phyloP scores from a whole-genome alignment of 257 asterid species.

The Fraxinus cuspidata region DNA sequence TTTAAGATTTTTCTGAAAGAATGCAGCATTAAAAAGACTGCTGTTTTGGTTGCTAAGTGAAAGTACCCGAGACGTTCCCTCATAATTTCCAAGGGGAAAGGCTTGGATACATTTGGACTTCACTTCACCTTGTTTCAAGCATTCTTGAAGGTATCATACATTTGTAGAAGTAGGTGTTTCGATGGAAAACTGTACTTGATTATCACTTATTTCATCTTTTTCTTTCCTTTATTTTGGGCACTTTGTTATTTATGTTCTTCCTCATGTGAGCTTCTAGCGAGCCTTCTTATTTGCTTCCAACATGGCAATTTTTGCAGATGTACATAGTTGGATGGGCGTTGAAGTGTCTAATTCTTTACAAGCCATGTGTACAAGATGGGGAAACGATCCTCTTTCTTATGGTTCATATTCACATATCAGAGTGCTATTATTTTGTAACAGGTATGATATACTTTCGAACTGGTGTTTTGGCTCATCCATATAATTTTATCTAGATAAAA shows the following conservation, averaged over 20 bases:
- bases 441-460: not conserved
- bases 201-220: not conserved
- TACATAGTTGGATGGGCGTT: not conserved
- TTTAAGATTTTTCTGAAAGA: not conserved
- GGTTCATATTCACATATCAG: not conserved
- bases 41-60: not conserved
- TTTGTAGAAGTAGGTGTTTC: not conserved
- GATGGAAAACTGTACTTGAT: too few relatives aligned
- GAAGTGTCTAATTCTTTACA: too few relatives aligned
- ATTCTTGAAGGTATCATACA: not conserved
- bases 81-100: not conserved
- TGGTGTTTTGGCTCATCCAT: not conserved
- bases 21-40: not conserved
- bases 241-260: not conserved
- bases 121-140: not conserved
- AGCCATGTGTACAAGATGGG: not conserved
- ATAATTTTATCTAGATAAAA: too few relatives aligned
- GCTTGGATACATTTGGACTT: not conserved
- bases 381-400: not conserved
- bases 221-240: not conserved
- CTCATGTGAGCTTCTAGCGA: not conserved
- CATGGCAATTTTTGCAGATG: not conserved
- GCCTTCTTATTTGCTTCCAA: not conserved
- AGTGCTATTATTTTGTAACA: not conserved
- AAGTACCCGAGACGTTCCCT: not conserved